Evolutionary conservation across 176 grass and related monocot species (phyloP).

Genomic region (Canna indica): DNA sequence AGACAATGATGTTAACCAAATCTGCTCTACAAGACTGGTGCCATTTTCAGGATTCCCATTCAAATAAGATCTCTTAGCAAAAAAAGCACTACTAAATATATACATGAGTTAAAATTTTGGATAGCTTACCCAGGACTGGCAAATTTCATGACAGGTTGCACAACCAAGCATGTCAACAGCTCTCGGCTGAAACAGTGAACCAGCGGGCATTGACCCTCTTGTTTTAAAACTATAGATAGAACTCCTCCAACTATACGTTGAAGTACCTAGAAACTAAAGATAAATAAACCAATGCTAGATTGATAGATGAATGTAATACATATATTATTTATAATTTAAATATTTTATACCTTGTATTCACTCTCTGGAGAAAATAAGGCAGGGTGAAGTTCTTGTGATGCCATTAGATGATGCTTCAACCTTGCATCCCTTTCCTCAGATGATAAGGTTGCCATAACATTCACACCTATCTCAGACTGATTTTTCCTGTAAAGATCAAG

Average conservation of each 20-base stretch:
- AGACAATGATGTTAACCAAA: no score
- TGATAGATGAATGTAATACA: conserved; percentile 13
- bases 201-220: conserved; percentile 76
- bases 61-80: no score
- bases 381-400: conserved; percentile 84
- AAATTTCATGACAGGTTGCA: conserved; percentile 84
- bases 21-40: no score
- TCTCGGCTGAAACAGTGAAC: conserved; percentile 78
- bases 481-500: conserved; percentile 85
- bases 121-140: conserved; percentile 75
- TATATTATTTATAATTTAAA: conserved; percentile 7
- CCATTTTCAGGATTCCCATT: no score
- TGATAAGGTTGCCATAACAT: conserved; percentile 80
- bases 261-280: conserved; percentile 59
- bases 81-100: not conserved
- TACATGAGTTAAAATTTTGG: conserved; percentile 10
- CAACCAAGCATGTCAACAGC: conserved; percentile 66
- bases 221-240: conserved; percentile 66
- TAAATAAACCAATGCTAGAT: conserved; percentile 9
- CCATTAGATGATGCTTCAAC: conserved; percentile 71
- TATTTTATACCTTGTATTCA: conserved; percentile 70
- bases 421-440: conserved; percentile 95
- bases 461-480: conserved; percentile 65
- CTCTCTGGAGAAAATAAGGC: conserved; percentile 82
- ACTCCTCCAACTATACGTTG: conserved; percentile 81